A percentile compares a stretch with the other conserved stretches of the same genome.
These are phyloP conservation scores for Fusarium continuum DNA, from an alignment of 2,329 filamentous ascomycete genomes.

Conservation along the genomic window DNA sequence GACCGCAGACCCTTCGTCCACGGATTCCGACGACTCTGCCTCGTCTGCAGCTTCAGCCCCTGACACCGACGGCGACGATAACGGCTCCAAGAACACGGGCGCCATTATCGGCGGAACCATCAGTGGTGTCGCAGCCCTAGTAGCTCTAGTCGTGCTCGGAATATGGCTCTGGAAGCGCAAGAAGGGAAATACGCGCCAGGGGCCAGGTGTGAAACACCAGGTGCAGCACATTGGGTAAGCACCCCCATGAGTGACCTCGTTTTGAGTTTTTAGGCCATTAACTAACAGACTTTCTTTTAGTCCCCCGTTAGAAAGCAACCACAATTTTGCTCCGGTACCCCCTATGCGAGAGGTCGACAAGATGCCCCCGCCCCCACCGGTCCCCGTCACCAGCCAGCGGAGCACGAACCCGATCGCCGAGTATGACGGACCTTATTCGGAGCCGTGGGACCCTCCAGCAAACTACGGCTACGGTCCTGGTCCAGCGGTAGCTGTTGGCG, in stretches of 20 bases:
- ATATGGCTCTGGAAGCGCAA: slow-evolving; percentile 58
- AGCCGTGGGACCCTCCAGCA: slow-evolving; percentile 31
- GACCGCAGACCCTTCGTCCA: slow-evolving; percentile 32
- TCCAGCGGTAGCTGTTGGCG: slow-evolving; percentile 33
- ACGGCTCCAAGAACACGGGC: slow-evolving; percentile 51
- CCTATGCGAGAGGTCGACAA: slow-evolving; percentile 43
- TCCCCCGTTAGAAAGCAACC: slow-evolving; percentile 39
- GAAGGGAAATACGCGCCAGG: slow-evolving; percentile 53
- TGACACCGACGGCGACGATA: slow-evolving; percentile 39
- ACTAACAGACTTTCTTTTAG: slow-evolving; percentile 41
- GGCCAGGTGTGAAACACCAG: slow-evolving; percentile 51
- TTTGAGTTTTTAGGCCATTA: neutral
- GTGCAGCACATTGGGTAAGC: slow-evolving; percentile 55
- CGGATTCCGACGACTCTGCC: slow-evolving; percentile 25
- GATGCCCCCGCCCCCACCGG: slow-evolving; percentile 25
- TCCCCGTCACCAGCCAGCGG: slow-evolving; percentile 29
- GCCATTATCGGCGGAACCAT: slow-evolving; percentile 65
- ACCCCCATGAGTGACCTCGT: neutral
- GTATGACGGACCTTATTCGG: slow-evolving; percentile 20
- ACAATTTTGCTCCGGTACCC: slow-evolving; percentile 45
- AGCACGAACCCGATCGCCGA: slow-evolving; percentile 30
- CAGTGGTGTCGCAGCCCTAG: slow-evolving; percentile 59
- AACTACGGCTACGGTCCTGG: slow-evolving; percentile 29
- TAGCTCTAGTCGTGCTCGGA: slow-evolving; percentile 53
- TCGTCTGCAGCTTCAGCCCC: slow-evolving; percentile 44